A percentile compares a stretch with the other conserved stretches of the same genome.
These are phyloP conservation scores for Bipolaris zeicola DNA, from an alignment of 2,329 filamentous ascomycete genomes.

Conservation along the genomic window DNA sequence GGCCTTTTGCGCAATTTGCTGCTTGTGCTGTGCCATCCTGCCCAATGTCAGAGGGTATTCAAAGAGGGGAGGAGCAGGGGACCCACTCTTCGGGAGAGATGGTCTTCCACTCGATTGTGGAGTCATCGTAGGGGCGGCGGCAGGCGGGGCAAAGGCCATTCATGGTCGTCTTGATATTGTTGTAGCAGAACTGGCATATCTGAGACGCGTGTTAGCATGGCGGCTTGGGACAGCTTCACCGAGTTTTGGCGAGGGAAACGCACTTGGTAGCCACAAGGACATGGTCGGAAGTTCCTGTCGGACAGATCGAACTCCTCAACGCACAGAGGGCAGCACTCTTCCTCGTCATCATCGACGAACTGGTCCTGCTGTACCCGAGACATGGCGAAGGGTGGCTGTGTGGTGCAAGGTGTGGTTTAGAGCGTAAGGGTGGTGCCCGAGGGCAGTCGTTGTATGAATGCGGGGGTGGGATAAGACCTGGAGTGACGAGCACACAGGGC, in stretches of 20 bases:
- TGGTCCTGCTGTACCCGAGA: slow-evolving; percentile 57
- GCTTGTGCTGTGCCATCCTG: slow-evolving; percentile 75
- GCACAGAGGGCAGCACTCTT: slow-evolving; percentile 81
- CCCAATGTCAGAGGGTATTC: slow-evolving; percentile 27
- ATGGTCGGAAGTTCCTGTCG: slow-evolving; percentile 95
- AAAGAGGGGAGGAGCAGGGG: slow-evolving; percentile 17
- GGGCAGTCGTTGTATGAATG: slow-evolving; percentile 17
- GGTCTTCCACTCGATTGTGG: slow-evolving; percentile 95
- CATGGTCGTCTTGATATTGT: slow-evolving; percentile 98
- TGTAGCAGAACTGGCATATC: slow-evolving; percentile 99
- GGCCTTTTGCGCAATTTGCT: slow-evolving; percentile 78
- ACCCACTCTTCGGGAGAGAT: slow-evolving; percentile 93
- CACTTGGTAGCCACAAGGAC: slow-evolving; percentile 98
- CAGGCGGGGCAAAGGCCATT: slow-evolving; percentile 98
- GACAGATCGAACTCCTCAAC: slow-evolving; percentile 99
- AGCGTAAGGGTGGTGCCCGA: slow-evolving; percentile 36
- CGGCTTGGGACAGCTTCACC: slow-evolving; percentile 16
- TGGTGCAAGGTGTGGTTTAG: slow-evolving; percentile 1
- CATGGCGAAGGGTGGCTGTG: slow-evolving; percentile 45
- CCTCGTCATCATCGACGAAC: slow-evolving; percentile 60
- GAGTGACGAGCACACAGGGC: slow-evolving; percentile 7
- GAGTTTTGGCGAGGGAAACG: slow-evolving; percentile 35
- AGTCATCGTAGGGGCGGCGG: slow-evolving; percentile 92
- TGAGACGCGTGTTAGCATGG: slow-evolving; percentile 32
- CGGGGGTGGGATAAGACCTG: slow-evolving; percentile 10